Evolutionary conservation across 1,139 yeast species (phyloP).

Genomic region (Kazachstania sp.): DNA sequence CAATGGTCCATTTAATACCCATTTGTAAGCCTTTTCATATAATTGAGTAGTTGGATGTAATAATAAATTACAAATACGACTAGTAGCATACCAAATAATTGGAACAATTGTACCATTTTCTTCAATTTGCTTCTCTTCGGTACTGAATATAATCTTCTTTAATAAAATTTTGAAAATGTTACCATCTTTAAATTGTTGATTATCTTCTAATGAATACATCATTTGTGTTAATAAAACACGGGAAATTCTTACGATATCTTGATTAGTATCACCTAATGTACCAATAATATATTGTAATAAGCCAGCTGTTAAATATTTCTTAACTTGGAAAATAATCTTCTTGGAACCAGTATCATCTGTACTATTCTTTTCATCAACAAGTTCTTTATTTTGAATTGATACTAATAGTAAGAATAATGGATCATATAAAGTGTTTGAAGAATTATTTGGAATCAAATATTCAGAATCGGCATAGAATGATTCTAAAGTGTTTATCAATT

Average conservation of each 20-base stretch:
- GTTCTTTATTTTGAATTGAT: slow-evolving; percentile 53
- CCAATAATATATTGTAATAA: slow-evolving; percentile 51
- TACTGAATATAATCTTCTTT: slow-evolving; percentile 45
- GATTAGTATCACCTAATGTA: slow-evolving; percentile 48
- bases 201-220: slow-evolving; percentile 31
- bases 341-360: slow-evolving; percentile 29
- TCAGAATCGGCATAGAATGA: slow-evolving; percentile 25
- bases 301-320: slow-evolving; percentile 49
- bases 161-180: slow-evolving; percentile 49
- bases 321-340: slow-evolving; percentile 41
- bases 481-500: slow-evolving; percentile 16
- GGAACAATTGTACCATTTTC: slow-evolving; percentile 31
- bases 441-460: slow-evolving; percentile 8
- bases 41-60: slow-evolving; percentile 62
- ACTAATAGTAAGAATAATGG: slow-evolving; percentile 51
- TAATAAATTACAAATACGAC: slow-evolving; percentile 50
- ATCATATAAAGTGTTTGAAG: slow-evolving; percentile 40
- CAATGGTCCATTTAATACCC: slow-evolving; percentile 41
- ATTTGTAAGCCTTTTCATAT: slow-evolving; percentile 59
- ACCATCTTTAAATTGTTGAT: slow-evolving; percentile 48
- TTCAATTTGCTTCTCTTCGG: slow-evolving; percentile 4
- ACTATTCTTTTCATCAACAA: slow-evolving; percentile 34
- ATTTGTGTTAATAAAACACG: slow-evolving; percentile 38
- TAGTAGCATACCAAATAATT: slow-evolving; percentile 39
- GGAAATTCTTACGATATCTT: slow-evolving; percentile 43